Conservation (phyloP, 805 yeast species). For the Blastobotrys attinorum region DNA sequence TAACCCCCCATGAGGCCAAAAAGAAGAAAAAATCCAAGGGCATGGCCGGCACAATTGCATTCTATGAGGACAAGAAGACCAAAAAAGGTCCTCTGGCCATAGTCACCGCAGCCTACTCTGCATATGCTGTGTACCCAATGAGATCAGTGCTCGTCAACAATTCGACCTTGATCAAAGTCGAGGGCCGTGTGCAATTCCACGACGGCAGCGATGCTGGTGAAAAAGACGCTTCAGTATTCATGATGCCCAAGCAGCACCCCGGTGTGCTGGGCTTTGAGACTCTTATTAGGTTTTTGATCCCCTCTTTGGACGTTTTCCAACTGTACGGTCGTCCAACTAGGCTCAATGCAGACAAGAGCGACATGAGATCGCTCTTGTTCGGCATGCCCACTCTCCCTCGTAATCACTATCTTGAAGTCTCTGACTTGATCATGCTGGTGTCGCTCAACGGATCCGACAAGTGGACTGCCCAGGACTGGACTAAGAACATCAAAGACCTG, state of each 20-base stretch:
- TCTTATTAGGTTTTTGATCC: slow-evolving; percentile 70
- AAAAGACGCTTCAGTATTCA: slow-evolving; percentile 54
- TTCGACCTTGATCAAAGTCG: slow-evolving; percentile 81
- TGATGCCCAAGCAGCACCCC: slow-evolving; percentile 80
- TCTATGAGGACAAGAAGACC: slow-evolving; percentile 65
- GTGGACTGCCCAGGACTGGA: slow-evolving; percentile 62
- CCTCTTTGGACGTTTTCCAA: slow-evolving; percentile 65
- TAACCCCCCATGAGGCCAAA: slow-evolving; percentile 46
- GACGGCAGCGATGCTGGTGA: slow-evolving; percentile 30
- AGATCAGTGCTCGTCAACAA: slow-evolving; percentile 72
- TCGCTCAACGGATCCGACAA: slow-evolving; percentile 29
- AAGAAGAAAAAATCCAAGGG: slow-evolving; percentile 34
- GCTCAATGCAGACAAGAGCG: slow-evolving; percentile 64
- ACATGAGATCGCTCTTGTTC: slow-evolving; percentile 59
- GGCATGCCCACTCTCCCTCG: slow-evolving; percentile 79
- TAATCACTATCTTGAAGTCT: slow-evolving; percentile 60
- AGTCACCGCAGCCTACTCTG: slow-evolving; percentile 57
- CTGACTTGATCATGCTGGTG: slow-evolving; percentile 44
- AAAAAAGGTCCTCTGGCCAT: slow-evolving; percentile 73
- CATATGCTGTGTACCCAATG: slow-evolving; percentile 90
- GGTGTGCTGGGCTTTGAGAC: slow-evolving; percentile 80
- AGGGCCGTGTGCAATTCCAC: slow-evolving; percentile 53
- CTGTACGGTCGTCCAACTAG: slow-evolving; percentile 77
- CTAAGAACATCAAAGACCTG: slow-evolving; percentile 44
- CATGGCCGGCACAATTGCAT: slow-evolving; percentile 54